Evolutionary conservation across 2,329 filamentous ascomycete genomes (phyloP).

Genomic region (Chrysoporthe austroafricana): DNA sequence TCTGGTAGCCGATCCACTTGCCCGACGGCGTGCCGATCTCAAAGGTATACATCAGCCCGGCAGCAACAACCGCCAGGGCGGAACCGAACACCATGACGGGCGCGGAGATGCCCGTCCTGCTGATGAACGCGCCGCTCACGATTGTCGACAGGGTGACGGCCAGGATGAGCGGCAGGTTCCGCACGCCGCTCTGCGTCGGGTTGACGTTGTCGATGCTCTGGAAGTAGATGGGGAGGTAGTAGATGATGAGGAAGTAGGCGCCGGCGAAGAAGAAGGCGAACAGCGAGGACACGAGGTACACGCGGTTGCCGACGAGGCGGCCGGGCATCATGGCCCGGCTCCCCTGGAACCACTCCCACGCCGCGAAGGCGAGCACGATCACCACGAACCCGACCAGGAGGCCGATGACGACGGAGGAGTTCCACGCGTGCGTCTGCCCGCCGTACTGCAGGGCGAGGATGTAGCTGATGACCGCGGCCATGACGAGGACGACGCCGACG

Average conservation of each 20-base stretch:
- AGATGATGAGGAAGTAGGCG: conserved; percentile 49
- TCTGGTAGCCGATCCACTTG: conserved; percentile 53
- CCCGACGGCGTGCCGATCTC: conserved; percentile 37
- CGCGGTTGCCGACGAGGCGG: conserved; percentile 46
- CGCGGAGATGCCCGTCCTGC: conserved; percentile 37
- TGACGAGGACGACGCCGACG: conserved; percentile 43
- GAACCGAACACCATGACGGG: conserved; percentile 44
- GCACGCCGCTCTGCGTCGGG: conserved; percentile 43
- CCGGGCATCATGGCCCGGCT: conserved; percentile 55
- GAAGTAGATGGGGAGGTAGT: conserved; percentile 57
- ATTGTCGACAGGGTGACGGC: conserved; percentile 43
- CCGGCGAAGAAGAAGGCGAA: conserved; percentile 49
- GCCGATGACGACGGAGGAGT: conserved; percentile 39
- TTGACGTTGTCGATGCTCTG: conserved; percentile 49
- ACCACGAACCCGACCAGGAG: conserved; percentile 38
- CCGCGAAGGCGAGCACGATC: conserved; percentile 36
- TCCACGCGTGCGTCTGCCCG: conserved; percentile 45
- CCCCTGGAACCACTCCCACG: conserved; percentile 42
- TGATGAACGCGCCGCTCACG: conserved; percentile 40
- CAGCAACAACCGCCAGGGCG: conserved; percentile 41
- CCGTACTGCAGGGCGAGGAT: conserved; percentile 50
- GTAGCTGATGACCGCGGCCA: conserved; percentile 44
- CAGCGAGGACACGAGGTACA: conserved; percentile 47
- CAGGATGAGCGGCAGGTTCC: conserved; percentile 46
- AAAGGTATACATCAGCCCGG: conserved; percentile 44